Evolutionary conservation across 2,329 filamentous ascomycete species (phyloP).

Genomic region (Sarocladiaceae sp.): DNA sequence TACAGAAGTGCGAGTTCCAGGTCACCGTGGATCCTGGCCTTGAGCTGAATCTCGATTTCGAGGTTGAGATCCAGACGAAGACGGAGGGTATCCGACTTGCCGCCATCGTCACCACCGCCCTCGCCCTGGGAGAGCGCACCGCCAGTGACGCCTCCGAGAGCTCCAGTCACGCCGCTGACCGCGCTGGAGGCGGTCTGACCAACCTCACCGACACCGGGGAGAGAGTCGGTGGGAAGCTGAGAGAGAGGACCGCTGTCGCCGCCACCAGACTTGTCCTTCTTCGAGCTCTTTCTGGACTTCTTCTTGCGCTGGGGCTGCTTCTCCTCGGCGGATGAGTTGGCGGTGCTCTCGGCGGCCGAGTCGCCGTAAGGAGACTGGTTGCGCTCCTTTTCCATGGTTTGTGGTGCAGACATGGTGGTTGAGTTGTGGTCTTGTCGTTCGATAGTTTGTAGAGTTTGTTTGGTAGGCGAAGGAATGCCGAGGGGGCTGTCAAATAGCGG

Average conservation of each 20-base stretch:
- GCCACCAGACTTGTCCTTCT: constrained; percentile 17
- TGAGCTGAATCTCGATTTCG: constrained; percentile 78
- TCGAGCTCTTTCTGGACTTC: constrained; percentile 23
- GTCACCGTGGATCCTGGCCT: constrained; percentile 81
- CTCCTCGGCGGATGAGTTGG: constrained; percentile 9
- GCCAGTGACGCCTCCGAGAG: constrained; percentile 34
- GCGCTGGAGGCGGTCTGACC: constrained; percentile 29
- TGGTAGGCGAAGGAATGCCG: not conserved
- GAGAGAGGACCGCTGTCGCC: constrained; percentile 25
- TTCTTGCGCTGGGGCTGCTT: constrained; percentile 17
- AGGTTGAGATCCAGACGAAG: constrained; percentile 73
- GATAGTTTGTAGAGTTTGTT: not conserved
- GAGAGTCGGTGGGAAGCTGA: constrained; percentile 21
- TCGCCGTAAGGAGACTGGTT: constrained; percentile 10
- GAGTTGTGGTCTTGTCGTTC: not conserved
- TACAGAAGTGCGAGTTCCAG: constrained; percentile 66
- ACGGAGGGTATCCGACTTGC: constrained; percentile 52
- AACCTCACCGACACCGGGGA: constrained; percentile 26
- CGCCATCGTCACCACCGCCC: constrained; percentile 26
- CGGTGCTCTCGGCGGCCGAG: constrained; percentile 11
- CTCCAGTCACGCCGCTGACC: constrained; percentile 32
- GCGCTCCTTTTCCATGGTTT: constrained; percentile 13
- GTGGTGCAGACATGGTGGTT: constrained; percentile 3
- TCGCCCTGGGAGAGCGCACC: constrained; percentile 29
- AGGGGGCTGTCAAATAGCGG: not conserved